A percentile compares a stretch with the other conserved stretches of the same genome.
phyloP scores from a whole-genome alignment of 2,329 filamentous ascomycete species.

The Aspergillus ochraceus region DNA sequence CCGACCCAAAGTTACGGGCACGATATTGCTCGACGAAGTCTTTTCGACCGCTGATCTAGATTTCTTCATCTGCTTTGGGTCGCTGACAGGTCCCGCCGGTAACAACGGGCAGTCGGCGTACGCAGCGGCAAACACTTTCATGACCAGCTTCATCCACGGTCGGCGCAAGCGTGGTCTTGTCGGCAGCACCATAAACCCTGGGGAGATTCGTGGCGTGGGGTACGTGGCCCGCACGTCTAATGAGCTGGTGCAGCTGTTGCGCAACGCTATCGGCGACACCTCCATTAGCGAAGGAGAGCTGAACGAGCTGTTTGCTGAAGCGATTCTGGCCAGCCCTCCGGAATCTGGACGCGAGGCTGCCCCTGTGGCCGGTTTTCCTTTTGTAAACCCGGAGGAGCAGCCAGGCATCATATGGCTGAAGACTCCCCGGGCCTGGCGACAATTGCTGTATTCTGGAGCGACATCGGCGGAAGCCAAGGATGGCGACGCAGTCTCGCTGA shows the following conservation, averaged over 20 bases:
- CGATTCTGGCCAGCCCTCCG: constrained; percentile 5
- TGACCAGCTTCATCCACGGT: neutral
- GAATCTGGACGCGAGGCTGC: neutral
- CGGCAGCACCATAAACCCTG: constrained; percentile 5
- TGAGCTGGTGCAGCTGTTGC: neutral
- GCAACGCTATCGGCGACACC: neutral
- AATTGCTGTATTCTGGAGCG: neutral
- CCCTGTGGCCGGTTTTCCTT: constrained; percentile 1
- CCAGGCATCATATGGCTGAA: neutral
- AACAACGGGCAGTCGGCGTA: constrained; percentile 11
- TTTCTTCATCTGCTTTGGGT: constrained; percentile 16
- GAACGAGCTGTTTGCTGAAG: constrained; percentile 10
- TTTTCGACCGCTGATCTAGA: constrained; percentile 2
- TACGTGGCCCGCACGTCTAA: neutral
- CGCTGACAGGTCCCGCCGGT: neutral
- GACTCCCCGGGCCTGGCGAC: constrained; percentile 5
- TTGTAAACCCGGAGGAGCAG: neutral
- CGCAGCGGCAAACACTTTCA: constrained; percentile 8
- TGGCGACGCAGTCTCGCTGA: neutral
- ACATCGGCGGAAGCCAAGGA: neutral
- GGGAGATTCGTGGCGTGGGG: neutral
- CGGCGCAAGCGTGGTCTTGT: constrained; percentile 4
- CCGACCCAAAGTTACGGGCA: constrained; percentile 8
- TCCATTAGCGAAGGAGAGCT: constrained; percentile 6
- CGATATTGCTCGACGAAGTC: constrained; percentile 7